Base-by-base conservation (phyloP, 768 basidiomycete species). In the Gloeopeniophorella convolvens region DNA sequence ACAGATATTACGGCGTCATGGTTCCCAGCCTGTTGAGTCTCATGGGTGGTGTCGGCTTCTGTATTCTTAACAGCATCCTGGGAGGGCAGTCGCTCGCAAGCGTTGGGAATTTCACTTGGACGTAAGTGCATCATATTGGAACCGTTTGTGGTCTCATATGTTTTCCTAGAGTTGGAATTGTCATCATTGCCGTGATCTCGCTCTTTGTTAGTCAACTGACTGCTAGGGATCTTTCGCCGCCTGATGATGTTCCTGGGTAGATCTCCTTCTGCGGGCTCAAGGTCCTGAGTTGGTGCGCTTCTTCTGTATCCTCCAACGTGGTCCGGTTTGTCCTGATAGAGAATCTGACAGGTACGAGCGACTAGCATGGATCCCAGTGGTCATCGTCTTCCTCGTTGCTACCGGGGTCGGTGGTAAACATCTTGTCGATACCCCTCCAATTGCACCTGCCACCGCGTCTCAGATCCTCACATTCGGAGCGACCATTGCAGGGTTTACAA, bases 371-470 rank as follows among this genome's bases (percentile, higher is more conserved):
- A 72, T 90, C 15, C 89, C 90, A 0, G 76, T 88, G 15, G 60
- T 88, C n/a, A 67, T 91, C 45, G 76, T 81, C 8, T 89, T 83
- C 62, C 56, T 89, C 27, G 75, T 91, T 45, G 79, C 78, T 8
- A 66, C 85, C 11, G 88, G 84, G 3, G 70, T 87, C n/a, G 80
- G 86, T 0, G 88, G 82, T 0, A 83, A 85, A 55, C 72, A 89
- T 56, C 68, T 92, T 10, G 66, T 67, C 13, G 74, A 71, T 43
- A 71, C 70, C 1, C 70, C 73, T 30, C 69, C 77, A 0, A 65
- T 70, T 1, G 66, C 60, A 9, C 80, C 87, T 1, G 79, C 83
- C 1, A 76, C 79, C 2, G 77, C 78, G 0, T 53, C 65, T 0
- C 60, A 70, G 0, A 62, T 91, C 41, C 65, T 92, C 24, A 77